Evolutionary conservation across 306 rosid species (phyloP).

Genomic region (Argentina anserina): DNA sequence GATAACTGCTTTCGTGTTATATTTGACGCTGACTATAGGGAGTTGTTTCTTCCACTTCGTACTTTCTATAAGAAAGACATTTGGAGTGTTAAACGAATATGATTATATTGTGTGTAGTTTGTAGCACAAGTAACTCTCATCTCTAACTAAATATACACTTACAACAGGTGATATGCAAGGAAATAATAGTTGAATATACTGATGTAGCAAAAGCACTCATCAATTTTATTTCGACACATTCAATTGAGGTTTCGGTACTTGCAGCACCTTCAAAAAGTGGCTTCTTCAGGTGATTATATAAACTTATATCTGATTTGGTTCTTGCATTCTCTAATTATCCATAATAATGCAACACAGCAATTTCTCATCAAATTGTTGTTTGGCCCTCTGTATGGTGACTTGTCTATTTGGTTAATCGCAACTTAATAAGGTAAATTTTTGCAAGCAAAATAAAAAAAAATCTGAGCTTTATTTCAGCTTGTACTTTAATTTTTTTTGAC

Average conservation of each 20-base stretch:
- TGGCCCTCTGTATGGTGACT: not conserved
- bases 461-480: not conserved
- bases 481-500: not conserved
- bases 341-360: no score
- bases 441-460: not conserved
- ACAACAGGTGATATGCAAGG: conserved; percentile 61
- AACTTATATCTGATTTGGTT: no score
- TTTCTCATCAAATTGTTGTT: not conserved
- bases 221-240: conserved; percentile 31
- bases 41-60: conserved; percentile 68
- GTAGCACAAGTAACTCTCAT: no score
- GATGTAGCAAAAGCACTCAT: conserved; percentile 55
- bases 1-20: not conserved
- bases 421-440: not conserved
- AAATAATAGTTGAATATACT: conserved; percentile 52
- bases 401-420: not conserved
- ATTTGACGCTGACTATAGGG: conserved; percentile 46
- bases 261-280: conserved; percentile 59
- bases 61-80: conserved; percentile 64
- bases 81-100: conserved; percentile 29
- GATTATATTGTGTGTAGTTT: not conserved
- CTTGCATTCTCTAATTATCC: no score
- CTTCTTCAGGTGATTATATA: conserved; percentile 47
- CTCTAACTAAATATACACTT: not conserved
- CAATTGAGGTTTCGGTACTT: conserved; percentile 58